Percentiles rank a stretch among this genome's conserved stretches.
phyloP scores from a whole-genome alignment of 2,329 filamentous ascomycete species.

The Hymenoscyphus occultus region DNA sequence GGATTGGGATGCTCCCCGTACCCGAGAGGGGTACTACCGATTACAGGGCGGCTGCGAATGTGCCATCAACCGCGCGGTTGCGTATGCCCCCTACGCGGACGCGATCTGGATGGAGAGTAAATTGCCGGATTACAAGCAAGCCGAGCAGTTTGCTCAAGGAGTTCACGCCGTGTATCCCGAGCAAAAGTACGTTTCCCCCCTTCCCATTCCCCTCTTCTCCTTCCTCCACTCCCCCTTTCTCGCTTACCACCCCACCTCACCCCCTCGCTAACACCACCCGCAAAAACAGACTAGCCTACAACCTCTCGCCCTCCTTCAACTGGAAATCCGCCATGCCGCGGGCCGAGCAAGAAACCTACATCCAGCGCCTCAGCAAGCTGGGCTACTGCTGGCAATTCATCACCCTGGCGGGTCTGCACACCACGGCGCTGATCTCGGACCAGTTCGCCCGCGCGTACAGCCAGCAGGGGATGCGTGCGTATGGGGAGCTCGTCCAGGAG shows the following conservation, averaged over 20 bases:
- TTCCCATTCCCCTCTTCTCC: neutral
- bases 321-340: conserved; percentile 97
- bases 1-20: conserved; percentile 92
- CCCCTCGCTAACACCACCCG: conserved; percentile 3
- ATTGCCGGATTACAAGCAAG: conserved; percentile 86
- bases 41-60: conserved; percentile 89
- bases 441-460: conserved; percentile 82
- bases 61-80: conserved; percentile 84
- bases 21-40: conserved; percentile 92
- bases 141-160: conserved; percentile 86
- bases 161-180: conserved; percentile 95
- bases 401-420: conserved; percentile 95
- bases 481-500: conserved; percentile 96
- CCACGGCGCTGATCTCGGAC: conserved; percentile 87
- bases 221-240: conserved; percentile 23
- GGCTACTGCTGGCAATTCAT: conserved; percentile 99
- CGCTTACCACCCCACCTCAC: neutral
- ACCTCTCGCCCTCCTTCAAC: conserved; percentile 98
- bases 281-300: conserved; percentile 77
- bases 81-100: conserved; percentile 90
- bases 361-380: conserved; percentile 77
- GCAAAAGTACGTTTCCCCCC: conserved; percentile 69
- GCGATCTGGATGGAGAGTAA: conserved; percentile 99
- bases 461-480: conserved; percentile 86
- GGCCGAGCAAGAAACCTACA: conserved; percentile 95